A percentile compares a stretch with the other conserved stretches of the same genome.
phyloP scores from a whole-genome alignment of 1,284 basidiomycete species.

The Exsudoporus floridanus region DNA sequence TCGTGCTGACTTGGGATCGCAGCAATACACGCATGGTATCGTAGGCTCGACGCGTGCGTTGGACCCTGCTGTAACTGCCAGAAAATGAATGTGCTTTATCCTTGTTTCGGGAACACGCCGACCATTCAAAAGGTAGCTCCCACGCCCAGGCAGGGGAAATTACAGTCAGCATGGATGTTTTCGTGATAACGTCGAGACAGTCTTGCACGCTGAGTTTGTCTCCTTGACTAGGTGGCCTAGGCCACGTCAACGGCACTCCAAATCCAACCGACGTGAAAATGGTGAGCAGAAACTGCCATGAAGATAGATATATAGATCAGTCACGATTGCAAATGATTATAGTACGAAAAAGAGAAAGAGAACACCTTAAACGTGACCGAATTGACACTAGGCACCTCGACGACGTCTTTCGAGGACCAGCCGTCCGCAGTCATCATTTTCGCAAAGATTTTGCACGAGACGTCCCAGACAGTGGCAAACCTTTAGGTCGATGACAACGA shows the following conservation, averaged over 20 bases:
- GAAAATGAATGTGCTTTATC: constrained; percentile 30
- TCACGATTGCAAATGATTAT: neutral
- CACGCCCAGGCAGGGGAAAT: constrained; percentile 31
- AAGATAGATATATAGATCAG: neutral
- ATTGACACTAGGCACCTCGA: constrained; percentile 42
- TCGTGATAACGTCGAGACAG: constrained; percentile 41
- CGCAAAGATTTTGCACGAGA: constrained; percentile 30
- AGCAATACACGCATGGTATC: constrained; percentile 38
- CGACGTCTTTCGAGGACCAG: constrained; percentile 38
- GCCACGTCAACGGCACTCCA: constrained; percentile 49
- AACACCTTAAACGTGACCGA: constrained; percentile 45
- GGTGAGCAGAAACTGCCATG: constrained; percentile 44
- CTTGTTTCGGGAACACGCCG: neutral
- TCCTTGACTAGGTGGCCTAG: constrained; percentile 32
- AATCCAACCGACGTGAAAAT: constrained; percentile 53
- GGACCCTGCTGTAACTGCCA: constrained; percentile 16
- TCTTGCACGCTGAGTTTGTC: constrained; percentile 44
- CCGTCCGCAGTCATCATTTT: constrained; percentile 46
- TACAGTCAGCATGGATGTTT: constrained; percentile 29
- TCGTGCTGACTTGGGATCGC: constrained; percentile 39
- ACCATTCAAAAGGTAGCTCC: neutral
- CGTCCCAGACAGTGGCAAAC: constrained; percentile 40
- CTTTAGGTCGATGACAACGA: neutral
- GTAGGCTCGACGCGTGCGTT: constrained; percentile 28
- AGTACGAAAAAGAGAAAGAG: neutral